Evolutionary conservation across 2,329 filamentous ascomycete genomes (phyloP), one percentile per base, ranked within the genome.

Genomic region (Nemania bipapillata): DNA sequence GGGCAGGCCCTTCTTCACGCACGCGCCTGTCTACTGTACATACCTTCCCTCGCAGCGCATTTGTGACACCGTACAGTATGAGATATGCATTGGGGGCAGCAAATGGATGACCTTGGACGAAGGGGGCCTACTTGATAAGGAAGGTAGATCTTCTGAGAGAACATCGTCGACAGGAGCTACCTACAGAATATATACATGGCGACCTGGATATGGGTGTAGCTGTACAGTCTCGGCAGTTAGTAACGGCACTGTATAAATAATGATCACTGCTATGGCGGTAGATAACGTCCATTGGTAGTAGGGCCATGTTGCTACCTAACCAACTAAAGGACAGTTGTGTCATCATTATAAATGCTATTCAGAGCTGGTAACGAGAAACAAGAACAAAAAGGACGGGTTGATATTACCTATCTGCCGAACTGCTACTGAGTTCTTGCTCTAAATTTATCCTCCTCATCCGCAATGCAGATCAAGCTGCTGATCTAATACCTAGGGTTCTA

Each of bases 91-190:
- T 24, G 35, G 30, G 26, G 40, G 56, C 20, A 47, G 20, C 50
- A 32, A 32, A 55, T 22, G 40, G 52, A 32, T 30, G 30, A 30
- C 47, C n/a, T n/a, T n/a, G n/a, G n/a, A n/a, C n/a, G n/a, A 37
- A 59, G 59, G 57, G 57, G 65, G 53, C 54, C 49, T 69, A 47
- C 73, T 68, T 63, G 66, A 74, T 74, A 63, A 71, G 74, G 74
- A 75, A 76, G 74, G 74, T 75, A n/a, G n/a, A n/a, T n/a, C 68
- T 59, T 60, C 47, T 28, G 26, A 59, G 20, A 37, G 24, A 45
- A 58, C 32, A 28, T 37, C 32, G 54, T 63, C 26, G 24, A 50
- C 35, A 6, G 12, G 24, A 66, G 45, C n/a, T 45, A 45, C 6
- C 45, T 49, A 49, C 45, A n/a, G n/a, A n/a, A n/a, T n/a, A n/a